Evolutionary conservation across 345 rosid genomes (phyloP).

Genomic region (Sisymbrium irio): DNA sequence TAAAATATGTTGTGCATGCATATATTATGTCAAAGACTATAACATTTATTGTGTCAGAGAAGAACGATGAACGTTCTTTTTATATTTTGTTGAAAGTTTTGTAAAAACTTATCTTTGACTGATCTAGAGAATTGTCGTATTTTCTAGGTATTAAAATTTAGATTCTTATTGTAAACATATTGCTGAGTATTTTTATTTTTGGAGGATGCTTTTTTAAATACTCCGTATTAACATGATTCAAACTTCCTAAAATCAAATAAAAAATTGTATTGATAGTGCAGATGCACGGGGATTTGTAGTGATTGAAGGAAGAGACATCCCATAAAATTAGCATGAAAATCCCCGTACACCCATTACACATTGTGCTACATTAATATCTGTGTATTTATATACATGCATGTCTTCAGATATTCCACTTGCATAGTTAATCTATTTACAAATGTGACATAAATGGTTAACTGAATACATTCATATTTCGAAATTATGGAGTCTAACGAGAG

Average conservation of each 20-base stretch:
- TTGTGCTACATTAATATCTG: neutral
- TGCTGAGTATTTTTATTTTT: no score
- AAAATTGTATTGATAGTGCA: constrained; percentile 2
- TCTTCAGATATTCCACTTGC: constrained; percentile 12
- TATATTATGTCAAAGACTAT: no score
- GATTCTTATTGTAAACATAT: no score
- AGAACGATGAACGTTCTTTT: no score
- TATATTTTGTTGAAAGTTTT: no score
- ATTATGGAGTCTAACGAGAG: neutral
- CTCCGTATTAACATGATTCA: neutral
- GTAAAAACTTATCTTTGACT: no score
- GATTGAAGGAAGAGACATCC: constrained; percentile 20
- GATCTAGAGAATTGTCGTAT: no score
- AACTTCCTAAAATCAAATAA: neutral
- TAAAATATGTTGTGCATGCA: no score
- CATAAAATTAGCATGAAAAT: constrained; percentile 25
- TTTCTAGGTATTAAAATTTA: no score
- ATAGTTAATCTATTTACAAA: constrained; percentile 5
- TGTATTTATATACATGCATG: neutral
- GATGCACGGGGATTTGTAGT: constrained; percentile 44
- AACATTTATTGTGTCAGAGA: no score
- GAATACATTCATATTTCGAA: constrained; percentile 15
- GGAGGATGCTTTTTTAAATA: no score
- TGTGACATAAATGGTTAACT: constrained; percentile 17
- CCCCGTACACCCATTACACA: neutral